phyloP scores from a whole-genome alignment of 805 yeast genomes.

The Schwanniomyces polymorphus region DNA sequence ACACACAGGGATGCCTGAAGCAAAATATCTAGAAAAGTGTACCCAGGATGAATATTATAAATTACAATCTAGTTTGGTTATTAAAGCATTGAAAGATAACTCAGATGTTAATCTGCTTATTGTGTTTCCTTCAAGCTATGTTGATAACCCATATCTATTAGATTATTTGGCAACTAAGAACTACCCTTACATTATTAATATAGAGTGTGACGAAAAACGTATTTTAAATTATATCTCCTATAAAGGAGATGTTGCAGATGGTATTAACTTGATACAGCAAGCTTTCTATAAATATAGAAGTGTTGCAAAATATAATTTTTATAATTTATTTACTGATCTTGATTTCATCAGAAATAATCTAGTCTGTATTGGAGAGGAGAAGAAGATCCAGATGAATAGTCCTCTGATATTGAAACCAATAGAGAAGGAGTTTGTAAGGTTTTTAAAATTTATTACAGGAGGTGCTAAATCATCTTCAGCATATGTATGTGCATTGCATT shows the following conservation, averaged over 20 bases:
- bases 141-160: constrained; percentile 8
- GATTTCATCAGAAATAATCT: neutral
- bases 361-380: constrained; percentile 1
- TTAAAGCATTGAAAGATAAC: constrained; percentile 2
- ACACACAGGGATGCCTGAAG: constrained; percentile 11
- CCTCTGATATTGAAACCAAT: constrained; percentile 2
- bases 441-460: constrained; percentile 8
- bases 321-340: constrained; percentile 9
- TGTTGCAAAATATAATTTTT: constrained; percentile 10
- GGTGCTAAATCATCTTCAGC: constrained; percentile 10
- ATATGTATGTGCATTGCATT: constrained; percentile 3
- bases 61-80: constrained; percentile 8
- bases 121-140: constrained; percentile 11
- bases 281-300: constrained; percentile 6
- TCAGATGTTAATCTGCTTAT: constrained; percentile 5
- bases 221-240: constrained; percentile 11
- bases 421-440: constrained; percentile 9
- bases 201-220: constrained; percentile 14
- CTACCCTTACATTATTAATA: constrained; percentile 9
- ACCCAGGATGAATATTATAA: constrained; percentile 8
- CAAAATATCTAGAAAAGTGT: constrained; percentile 6
- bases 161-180: constrained; percentile 5
- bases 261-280: constrained; percentile 6
- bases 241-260: constrained; percentile 7
- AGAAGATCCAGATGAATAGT: neutral